Base-by-base conservation (phyloP, 2,329 filamentous ascomycete species). In the Periconia digitata region DNA sequence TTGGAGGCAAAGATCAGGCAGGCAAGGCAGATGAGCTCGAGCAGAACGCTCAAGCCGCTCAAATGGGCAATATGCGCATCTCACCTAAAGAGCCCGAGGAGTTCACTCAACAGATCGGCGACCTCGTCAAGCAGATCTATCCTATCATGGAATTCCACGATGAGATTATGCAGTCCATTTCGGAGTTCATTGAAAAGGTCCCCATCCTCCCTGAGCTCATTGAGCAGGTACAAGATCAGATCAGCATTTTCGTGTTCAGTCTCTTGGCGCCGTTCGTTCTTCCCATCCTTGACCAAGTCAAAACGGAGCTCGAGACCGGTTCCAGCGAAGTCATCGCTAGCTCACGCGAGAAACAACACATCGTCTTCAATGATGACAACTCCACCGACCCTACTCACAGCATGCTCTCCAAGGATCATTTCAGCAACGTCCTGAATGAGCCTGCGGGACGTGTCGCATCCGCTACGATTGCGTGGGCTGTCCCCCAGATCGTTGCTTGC, bases 321-420 rank as follows among this genome's bases (percentile, higher is more conserved):
- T 94, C 90, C 2, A 85, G 84, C 2, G 89, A 95, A 71, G 87
- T 96, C 62, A 95, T 96, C 55, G 79, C 89, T 62, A 91, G 86
- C 75, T 92, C 89, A 69, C 81, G 86, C 69, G 83, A 86, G 44
- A 87, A 95, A 76, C 91, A 96, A 74, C 84, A 88, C 63, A 81
- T 95, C 58, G 90, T 96, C 42, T 96, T 96, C 72, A 74, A 88
- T 38, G 85, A 96, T 56, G 86, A 95, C 64, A 54, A 81, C 43
- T 87, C 77, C 54, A 85, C 84, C 17, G 87, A 96, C 64, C 92
- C 92, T 0, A 96, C 92, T 1, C 92, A 96, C 75, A 95, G 90
- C 17, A 96, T 96, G 92, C 77, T 96, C 44, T 91, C 90, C 50
- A 96, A 96, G 76, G 92, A 96, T 63, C 92, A 96, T 73, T 96